phyloP scores from a whole-genome alignment of 345 rosid species.

The Kandelia obovata region DNA sequence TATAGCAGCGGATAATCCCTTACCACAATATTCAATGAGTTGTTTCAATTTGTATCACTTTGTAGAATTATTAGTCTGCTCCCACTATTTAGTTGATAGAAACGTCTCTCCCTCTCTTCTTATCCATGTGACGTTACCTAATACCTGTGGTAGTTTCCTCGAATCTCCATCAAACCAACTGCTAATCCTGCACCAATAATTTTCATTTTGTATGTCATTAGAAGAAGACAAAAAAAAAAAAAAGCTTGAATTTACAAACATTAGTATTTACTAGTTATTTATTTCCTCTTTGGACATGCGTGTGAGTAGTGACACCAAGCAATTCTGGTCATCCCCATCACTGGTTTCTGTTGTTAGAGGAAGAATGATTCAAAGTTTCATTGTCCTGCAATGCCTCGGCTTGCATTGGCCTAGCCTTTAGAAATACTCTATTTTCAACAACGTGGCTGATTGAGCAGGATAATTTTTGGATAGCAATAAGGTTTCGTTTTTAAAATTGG shows the following conservation, averaged over 20 bases:
- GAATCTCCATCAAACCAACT: conserved; percentile 21
- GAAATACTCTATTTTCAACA: conserved; percentile 12
- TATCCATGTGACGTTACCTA: conserved; percentile 28
- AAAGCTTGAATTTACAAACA: not conserved
- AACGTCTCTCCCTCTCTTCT: conserved; percentile 5
- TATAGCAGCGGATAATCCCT: no score
- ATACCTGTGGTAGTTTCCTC: conserved; percentile 12
- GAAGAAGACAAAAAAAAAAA: not conserved
- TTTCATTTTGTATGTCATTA: no score
- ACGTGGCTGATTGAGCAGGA: not conserved
- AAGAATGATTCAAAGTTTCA: conserved; percentile 19
- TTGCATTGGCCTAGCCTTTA: conserved; percentile 13
- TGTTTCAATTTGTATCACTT: conserved; percentile 12
- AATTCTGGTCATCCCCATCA: conserved; percentile 19
- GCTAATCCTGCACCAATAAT: conserved; percentile 10
- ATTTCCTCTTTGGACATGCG: conserved; percentile 15
- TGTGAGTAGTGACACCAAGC: conserved; percentile 21
- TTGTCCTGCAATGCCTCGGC: conserved; percentile 9
- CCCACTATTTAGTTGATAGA: conserved; percentile 3
- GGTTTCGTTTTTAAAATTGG: no score
- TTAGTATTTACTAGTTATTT: conserved; percentile 3
- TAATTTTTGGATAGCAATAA: no score
- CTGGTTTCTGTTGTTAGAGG: conserved; percentile 30
- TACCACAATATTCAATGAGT: not conserved
- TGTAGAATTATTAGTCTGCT: not conserved